phyloP scores from a whole-genome alignment of 2,329 filamentous ascomycete species.

The Botrytis galanthina region DNA sequence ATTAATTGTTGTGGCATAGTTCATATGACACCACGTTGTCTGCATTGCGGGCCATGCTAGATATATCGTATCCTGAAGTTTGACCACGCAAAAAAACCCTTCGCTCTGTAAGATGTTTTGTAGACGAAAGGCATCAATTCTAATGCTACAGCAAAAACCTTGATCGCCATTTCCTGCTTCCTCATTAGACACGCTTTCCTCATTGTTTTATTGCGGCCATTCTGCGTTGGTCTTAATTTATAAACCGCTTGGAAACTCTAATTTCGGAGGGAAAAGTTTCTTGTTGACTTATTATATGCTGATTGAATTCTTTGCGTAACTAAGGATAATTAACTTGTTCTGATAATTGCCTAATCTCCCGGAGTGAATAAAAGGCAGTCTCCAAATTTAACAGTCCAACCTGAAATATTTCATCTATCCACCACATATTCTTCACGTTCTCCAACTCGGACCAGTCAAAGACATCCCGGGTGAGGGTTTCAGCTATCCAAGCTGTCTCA shows the following conservation, averaged over 20 bases:
- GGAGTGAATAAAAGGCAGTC: not conserved
- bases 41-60: not conserved
- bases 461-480: not conserved
- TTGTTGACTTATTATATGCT: not conserved
- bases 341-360: not conserved
- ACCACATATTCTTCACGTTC: not conserved
- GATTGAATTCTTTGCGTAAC: not conserved
- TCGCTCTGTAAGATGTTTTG: not conserved
- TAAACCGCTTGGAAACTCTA: not conserved
- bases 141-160: fast-evolving
- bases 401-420: not conserved
- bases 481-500: not conserved
- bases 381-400: not conserved
- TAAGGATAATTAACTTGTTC: not conserved
- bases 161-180: not conserved
- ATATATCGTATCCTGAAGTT: not conserved
- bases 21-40: too few species aligned
- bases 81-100: fast-evolving
- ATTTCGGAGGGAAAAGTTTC: fast-evolving
- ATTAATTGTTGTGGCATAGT: not conserved
- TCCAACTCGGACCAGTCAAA: not conserved
- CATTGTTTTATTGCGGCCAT: not conserved
- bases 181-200: too few species aligned
- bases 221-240: not conserved
- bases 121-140: not conserved